Evolutionary conservation across 1,139 yeast genomes (phyloP).

Genomic region (Debaryomyces sp.): DNA sequence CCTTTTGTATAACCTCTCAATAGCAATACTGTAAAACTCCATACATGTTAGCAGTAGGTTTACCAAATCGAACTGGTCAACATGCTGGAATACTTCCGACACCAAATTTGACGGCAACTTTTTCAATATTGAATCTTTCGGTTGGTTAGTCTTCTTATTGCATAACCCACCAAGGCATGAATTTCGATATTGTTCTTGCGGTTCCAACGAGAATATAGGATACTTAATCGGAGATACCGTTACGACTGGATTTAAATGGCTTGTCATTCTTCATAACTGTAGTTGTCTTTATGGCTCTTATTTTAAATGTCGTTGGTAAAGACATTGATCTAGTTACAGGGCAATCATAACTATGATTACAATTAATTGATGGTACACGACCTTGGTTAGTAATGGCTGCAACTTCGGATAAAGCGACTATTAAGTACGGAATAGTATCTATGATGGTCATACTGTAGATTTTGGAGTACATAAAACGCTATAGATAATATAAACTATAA

Average conservation of each 20-base stretch:
- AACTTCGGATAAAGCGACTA: no score
- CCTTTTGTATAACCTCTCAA: slow-evolving; percentile 30
- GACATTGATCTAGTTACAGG: no score
- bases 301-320: background rate
- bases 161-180: background rate
- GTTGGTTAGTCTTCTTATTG: slow-evolving; percentile 8
- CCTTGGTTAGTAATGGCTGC: no score
- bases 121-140: slow-evolving; percentile 10
- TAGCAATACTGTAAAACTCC: slow-evolving; percentile 26
- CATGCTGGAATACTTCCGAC: slow-evolving; percentile 19
- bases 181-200: background rate
- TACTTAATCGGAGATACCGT: background rate
- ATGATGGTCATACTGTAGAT: no score
- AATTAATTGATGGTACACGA: no score
- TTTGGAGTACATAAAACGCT: background rate
- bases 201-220: slow-evolving; percentile 1
- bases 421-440: no score
- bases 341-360: no score
- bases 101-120: slow-evolving; percentile 18
- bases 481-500: slow-evolving; percentile 15
- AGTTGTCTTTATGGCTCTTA: background rate
- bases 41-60: slow-evolving; percentile 29
- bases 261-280: slow-evolving; percentile 4
- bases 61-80: slow-evolving; percentile 37
- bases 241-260: slow-evolving; percentile 1